A percentile compares a stretch with the other conserved stretches of the same genome.
Conservation (phyloP, 23 red algal species). For the Gracilaria domingensis region DNA sequence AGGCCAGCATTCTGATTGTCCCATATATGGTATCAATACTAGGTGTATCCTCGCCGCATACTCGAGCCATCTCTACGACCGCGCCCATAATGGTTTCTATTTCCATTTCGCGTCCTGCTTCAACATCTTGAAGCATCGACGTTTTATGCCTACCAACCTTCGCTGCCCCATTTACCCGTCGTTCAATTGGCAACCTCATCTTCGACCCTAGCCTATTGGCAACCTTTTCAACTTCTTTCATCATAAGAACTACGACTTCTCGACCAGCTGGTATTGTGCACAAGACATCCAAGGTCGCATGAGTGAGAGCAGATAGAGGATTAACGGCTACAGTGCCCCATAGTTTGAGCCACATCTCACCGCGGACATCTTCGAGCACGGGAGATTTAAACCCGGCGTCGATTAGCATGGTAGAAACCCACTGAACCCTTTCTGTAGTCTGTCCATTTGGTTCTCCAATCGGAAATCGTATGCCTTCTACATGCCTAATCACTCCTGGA, state of each 20-base stretch:
- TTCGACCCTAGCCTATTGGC: conserved; percentile 44
- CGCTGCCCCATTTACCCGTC: conserved; percentile 74
- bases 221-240: conserved; percentile 76
- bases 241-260: conserved; percentile 51
- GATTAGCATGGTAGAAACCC: conserved; percentile 69
- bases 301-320: conserved; percentile 79
- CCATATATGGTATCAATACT: conserved; percentile 73
- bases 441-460: conserved; percentile 71
- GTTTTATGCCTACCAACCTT: conserved; percentile 75
- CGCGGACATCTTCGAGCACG: conserved; percentile 68
- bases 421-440: conserved; percentile 46
- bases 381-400: conserved; percentile 81
- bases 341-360: conserved; percentile 82
- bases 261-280: conserved; percentile 55
- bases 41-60: conserved; percentile 57
- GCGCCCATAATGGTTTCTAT: conserved; percentile 78
- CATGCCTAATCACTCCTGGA: conserved; percentile 75
- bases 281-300: conserved; percentile 76
- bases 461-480: conserved; percentile 79
- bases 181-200: conserved; percentile 74
- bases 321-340: conserved; percentile 81
- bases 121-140: conserved; percentile 75
- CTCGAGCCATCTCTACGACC: conserved; percentile 70
- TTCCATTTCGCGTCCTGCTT: conserved; percentile 82
- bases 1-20: conserved; percentile 61